Evolutionary conservation across 805 yeast genomes (phyloP).

Genomic region (Candida orba): DNA sequence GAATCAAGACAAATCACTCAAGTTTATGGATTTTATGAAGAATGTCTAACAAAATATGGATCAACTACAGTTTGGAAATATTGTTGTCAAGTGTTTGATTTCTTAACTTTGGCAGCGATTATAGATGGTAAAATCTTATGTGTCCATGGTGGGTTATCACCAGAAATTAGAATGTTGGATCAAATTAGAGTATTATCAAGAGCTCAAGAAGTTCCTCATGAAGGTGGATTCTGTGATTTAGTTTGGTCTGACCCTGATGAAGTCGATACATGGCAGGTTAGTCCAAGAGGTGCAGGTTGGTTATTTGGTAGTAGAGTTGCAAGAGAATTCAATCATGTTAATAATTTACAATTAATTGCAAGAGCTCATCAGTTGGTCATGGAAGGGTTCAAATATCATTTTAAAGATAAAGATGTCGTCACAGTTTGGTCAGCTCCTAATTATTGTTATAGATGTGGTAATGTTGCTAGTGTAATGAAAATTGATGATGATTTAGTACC

Average conservation of each 20-base stretch:
- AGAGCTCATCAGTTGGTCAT: conserved; percentile 97
- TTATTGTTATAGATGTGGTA: conserved; percentile 95
- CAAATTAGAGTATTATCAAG: conserved; percentile 90
- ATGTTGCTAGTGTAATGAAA: conserved; percentile 97
- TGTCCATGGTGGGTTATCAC: conserved; percentile 96
- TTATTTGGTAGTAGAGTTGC: conserved; percentile 91
- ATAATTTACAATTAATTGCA: conserved; percentile 81
- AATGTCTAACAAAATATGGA: conserved; percentile 88
- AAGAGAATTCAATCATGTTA: conserved; percentile 92
- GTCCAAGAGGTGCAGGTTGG: conserved; percentile 99
- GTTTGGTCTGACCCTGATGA: conserved; percentile 98
- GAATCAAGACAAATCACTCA: conserved; percentile 98
- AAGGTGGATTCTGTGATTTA: conserved; percentile 96
- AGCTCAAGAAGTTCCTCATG: conserved; percentile 98
- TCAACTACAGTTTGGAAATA: conserved; percentile 94
- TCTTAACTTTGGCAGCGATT: conserved; percentile 88
- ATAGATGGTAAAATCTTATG: conserved; percentile 92
- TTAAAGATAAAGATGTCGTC: conserved; percentile 92
- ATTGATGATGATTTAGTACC: conserved; percentile 83
- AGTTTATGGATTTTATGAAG: conserved; percentile 96
- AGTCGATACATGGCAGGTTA: conserved; percentile 96
- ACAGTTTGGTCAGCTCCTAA: conserved; percentile 98
- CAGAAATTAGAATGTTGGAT: conserved; percentile 95
- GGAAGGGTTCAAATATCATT: conserved; percentile 97
- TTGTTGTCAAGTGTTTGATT: conserved; percentile 94